Evolutionary conservation across 306 rosid genomes (phyloP), one percentile per base, ranked within the genome.

Genomic region (Sicyos baderoa): DNA sequence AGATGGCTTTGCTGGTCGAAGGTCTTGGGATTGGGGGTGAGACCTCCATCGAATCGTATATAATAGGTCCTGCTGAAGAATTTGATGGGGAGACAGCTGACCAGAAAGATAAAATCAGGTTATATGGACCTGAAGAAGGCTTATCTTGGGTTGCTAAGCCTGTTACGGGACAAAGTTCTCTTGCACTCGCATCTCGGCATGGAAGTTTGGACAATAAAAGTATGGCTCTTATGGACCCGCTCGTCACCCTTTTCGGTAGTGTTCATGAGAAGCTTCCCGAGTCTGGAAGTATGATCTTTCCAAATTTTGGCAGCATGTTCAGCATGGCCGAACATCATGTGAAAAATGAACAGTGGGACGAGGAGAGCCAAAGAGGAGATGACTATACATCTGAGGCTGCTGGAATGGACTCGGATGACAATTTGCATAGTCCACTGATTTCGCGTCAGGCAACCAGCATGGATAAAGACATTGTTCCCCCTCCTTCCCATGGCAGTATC

Each of bases 81-180:
- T 73, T 54, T 32, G 75, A 77, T 74, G 80, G 77, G 18, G 89
- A 86, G 54, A 69, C 72, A 51, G 44, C 75, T 75, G 58, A 79
- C 32, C 87, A 79, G 14, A 88, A 86, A 76, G 95, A 88, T 59
- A 90, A 84, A 79, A 75, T 90, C 64, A 81, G 78, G 64, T 78
- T 90, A 69, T 90, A 90, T 75, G 97, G 97, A 79, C 85, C 97
- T 22, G 84, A 84, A 80, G 87, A 77, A 13, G 95, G 97, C 57
- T 92, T 86, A 72, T 86, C 95, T 25, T 90, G 97, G 97, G 79
- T 88, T 75, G 97, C 95, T 78, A 88, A 81, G 79, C 97, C 97
- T 74, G 87, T 81, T 67, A 76, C 80, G 12, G 85, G 95, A 74
- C 95, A 82, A 76, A 85, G 95, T 76, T 84, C 97, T 74, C 74